Percentiles rank a stretch among this genome's conserved stretches.
Evolutionary conservation across 2,329 filamentous ascomycete species (phyloP).

Genomic region (Trichoderma semiorbis): DNA sequence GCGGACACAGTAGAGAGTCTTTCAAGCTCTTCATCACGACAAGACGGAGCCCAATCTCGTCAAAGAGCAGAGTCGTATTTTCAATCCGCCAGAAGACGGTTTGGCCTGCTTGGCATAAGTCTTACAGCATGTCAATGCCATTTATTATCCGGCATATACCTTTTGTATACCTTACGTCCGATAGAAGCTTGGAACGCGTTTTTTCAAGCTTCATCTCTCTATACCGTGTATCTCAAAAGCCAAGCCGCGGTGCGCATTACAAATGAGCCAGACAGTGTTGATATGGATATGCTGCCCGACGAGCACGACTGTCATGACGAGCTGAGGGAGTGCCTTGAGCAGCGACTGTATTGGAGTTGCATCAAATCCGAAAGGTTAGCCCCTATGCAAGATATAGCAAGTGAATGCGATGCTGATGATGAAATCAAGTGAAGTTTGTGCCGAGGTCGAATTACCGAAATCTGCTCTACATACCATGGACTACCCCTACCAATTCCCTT

Average conservation of each 20-base stretch:
- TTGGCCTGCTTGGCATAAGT: background rate
- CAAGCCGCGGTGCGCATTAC: background rate
- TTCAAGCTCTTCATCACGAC: background rate
- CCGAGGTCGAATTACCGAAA: background rate
- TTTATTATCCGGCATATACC: background rate
- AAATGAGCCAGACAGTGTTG: background rate
- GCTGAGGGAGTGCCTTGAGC: background rate
- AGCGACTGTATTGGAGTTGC: background rate
- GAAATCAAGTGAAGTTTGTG: background rate
- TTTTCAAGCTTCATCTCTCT: background rate
- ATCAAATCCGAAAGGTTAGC: background rate
- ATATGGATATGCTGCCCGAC: background rate
- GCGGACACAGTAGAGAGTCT: background rate
- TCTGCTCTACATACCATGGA: background rate
- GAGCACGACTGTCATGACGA: background rate
- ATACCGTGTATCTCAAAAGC: background rate
- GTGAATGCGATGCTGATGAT: background rate
- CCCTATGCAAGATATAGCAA: background rate
- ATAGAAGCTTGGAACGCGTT: background rate
- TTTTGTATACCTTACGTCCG: background rate
- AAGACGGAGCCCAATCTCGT: background rate
- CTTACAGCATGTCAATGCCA: background rate
- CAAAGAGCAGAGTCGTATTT: background rate
- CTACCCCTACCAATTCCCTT: background rate
- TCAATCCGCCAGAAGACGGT: background rate